Percentiles rank a stretch among this genome's conserved stretches.
phyloP scores from a whole-genome alignment of 2,329 filamentous ascomycete genomes.

The Alternaria brassicicola region DNA sequence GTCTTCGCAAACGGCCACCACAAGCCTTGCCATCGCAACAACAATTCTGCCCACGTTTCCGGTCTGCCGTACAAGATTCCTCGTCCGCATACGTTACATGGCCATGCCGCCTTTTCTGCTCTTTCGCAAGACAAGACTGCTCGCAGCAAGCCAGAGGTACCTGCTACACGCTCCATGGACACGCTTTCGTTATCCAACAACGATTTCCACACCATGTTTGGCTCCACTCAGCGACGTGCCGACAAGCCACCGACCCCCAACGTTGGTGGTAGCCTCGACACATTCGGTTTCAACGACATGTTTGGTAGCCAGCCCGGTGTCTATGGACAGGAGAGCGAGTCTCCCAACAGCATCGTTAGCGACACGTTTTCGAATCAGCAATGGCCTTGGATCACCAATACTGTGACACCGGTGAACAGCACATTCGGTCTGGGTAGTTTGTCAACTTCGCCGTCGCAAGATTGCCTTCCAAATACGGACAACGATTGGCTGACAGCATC shows the following conservation, averaged over 20 bases:
- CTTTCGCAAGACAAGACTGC: slow-evolving; percentile 29
- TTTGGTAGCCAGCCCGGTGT: slow-evolving; percentile 34
- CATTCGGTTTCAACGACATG: slow-evolving; percentile 35
- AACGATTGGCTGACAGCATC: slow-evolving; percentile 46
- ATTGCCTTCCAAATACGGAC: slow-evolving; percentile 45
- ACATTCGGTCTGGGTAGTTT: slow-evolving; percentile 45
- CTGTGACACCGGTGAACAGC: slow-evolving; percentile 32
- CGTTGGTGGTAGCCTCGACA: slow-evolving; percentile 39
- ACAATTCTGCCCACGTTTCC: slow-evolving; percentile 67
- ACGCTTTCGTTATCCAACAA: slow-evolving; percentile 47
- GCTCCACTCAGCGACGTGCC: slow-evolving; percentile 36
- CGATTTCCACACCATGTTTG: slow-evolving; percentile 46
- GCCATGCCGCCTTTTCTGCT: slow-evolving; percentile 38
- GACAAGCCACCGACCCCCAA: slow-evolving; percentile 37
- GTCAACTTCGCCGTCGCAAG: slow-evolving; percentile 49
- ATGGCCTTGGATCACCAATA: slow-evolving; percentile 43
- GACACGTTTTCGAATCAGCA: slow-evolving; percentile 41
- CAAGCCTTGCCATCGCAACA: slow-evolving; percentile 68
- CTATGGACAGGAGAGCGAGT: slow-evolving; percentile 40
- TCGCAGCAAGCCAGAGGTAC: slow-evolving; percentile 33
- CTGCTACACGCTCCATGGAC: slow-evolving; percentile 41
- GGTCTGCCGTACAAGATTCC: slow-evolving; percentile 69
- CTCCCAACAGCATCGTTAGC: slow-evolving; percentile 43
- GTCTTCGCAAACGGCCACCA: slow-evolving; percentile 69
- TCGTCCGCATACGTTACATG: slow-evolving; percentile 48